Evolutionary conservation across 441 rosid species (phyloP).

Genomic region (Lepidium campestre): DNA sequence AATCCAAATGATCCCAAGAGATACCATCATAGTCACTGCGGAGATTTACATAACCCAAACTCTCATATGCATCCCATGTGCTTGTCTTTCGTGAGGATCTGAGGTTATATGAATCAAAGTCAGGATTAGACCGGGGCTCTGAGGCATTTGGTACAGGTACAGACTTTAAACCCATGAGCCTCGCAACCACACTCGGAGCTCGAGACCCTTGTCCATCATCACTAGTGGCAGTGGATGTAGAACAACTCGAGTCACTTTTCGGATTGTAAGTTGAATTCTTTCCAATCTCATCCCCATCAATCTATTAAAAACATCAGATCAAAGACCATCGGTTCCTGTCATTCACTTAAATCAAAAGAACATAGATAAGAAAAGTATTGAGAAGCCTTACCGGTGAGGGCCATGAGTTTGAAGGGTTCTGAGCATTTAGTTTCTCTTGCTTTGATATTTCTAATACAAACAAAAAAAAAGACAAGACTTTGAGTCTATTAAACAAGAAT

Average conservation of each 20-base stretch:
- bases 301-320: conserved; percentile 30
- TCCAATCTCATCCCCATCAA: conserved; percentile 40
- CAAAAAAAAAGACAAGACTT: conserved; percentile 2
- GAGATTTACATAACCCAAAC: conserved; percentile 27
- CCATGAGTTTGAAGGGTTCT: conserved; percentile 24
- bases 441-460: conserved; percentile 34
- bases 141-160: conserved; percentile 48
- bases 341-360: not conserved
- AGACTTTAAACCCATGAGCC: conserved; percentile 91
- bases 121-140: conserved; percentile 38
- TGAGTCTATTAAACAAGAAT: conserved; percentile 3
- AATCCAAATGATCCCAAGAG: conserved; percentile 39
- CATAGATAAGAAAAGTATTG: not conserved
- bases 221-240: conserved; percentile 56
- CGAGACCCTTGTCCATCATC: conserved; percentile 58
- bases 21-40: conserved; percentile 34
- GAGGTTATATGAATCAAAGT: conserved; percentile 29
- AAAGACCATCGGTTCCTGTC: not conserved
- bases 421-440: conserved; percentile 42
- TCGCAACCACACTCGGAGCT: conserved; percentile 89
- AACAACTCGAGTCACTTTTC: conserved; percentile 51
- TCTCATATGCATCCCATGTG: conserved; percentile 40
- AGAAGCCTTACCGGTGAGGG: conserved; percentile 38
- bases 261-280: conserved; percentile 41
- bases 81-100: conserved; percentile 35